phyloP scores from a whole-genome alignment of 2,329 filamentous ascomycete genomes.

The Raffaelea deltoideospora region DNA sequence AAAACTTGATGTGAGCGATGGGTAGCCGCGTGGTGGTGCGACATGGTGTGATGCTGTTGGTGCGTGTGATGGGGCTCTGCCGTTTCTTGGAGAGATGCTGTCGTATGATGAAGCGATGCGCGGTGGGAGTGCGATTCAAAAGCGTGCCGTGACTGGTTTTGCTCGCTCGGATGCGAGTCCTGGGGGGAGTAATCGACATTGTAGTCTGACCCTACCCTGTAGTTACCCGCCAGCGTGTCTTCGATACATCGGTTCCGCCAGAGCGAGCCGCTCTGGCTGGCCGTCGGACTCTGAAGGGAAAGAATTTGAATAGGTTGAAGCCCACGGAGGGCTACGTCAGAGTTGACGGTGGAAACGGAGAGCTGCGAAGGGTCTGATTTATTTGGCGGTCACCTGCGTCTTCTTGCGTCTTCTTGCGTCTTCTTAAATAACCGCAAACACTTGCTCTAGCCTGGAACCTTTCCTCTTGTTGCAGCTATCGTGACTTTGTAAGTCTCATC shows the following conservation, averaged over 20 bases:
- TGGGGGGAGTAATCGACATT: conserved; percentile 62
- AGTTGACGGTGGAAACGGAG: conserved; percentile 4
- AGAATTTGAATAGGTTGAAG: conserved; percentile 38
- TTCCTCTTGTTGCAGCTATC: too few relatives aligned
- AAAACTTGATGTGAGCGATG: conserved; percentile 38
- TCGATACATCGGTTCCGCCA: conserved; percentile 61
- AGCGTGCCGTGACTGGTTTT: conserved; percentile 17
- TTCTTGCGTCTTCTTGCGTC: too few relatives aligned
- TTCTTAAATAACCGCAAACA: too few relatives aligned
- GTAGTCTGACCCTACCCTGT: conserved; percentile 55
- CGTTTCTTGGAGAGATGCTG: conserved; percentile 30
- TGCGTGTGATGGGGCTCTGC: conserved; percentile 25
- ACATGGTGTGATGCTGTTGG: conserved; percentile 24
- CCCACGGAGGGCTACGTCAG: conserved; percentile 31
- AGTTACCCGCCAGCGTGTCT: conserved; percentile 60
- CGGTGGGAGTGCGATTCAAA: conserved; percentile 21
- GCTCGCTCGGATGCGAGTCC: conserved; percentile 48
- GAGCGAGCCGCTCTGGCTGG: conserved; percentile 63
- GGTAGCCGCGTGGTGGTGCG: conserved; percentile 29
- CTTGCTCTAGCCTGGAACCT: too few relatives aligned
- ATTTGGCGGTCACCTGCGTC: conserved; percentile 7
- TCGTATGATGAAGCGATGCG: conserved; percentile 31
- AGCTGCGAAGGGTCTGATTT: too few relatives aligned
- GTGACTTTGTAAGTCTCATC: too few relatives aligned
- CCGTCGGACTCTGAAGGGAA: conserved; percentile 47